Base-by-base conservation (phyloP, 2,329 filamentous ascomycete species). In the Trichoderma sp. region DNA sequence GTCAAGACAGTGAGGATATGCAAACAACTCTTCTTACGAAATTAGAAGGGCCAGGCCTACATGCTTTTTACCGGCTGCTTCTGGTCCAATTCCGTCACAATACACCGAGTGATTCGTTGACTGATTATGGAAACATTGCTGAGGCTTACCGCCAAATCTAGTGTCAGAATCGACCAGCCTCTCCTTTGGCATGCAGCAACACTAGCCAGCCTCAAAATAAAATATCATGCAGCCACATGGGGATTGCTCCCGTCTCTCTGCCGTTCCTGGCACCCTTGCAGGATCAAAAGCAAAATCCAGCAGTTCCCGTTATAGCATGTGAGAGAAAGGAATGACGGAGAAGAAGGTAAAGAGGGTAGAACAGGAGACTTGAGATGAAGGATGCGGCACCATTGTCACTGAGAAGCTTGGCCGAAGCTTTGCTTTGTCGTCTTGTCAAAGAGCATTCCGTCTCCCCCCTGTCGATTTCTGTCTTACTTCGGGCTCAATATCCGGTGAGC, bases 401-500 rank as follows among this genome's bases (percentile, higher is more conserved):
- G 28, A 5, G 60, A 63, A 12, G 60, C 30, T 60, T 62, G 32
- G 60, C 32, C 21, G 24, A 7, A 39, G 32, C 34, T 32, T 34
- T 60, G 57, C 57, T 18, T 32, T 60, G 57, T 60, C 30, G 57
- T 34, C 28, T 7, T 14, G 5, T 60, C 57, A 30, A 39, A 18
- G 28, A 21, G 43, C 65, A 21, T 60, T 57, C 65, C 24, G 14
- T 15, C 65, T 56, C 53, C 53, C 65, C 65, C 53, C 53, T 30
- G 21, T 47, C 26, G 26, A 30, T n/a, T 24, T 18, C 39, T 32
- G 66, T 69, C 53, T 69, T 47, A 69, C 62, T 69, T 61, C 66
- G 66, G 66, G 53, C 66, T 47, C 53, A 69, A 69, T 69, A 69
- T 69, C 66, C 66, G 66, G 66, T 69, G 66, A 69, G 66, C 66